Base-by-base conservation (phyloP, 2,329 filamentous ascomycete species). In the Fusarium ambrosium region DNA sequence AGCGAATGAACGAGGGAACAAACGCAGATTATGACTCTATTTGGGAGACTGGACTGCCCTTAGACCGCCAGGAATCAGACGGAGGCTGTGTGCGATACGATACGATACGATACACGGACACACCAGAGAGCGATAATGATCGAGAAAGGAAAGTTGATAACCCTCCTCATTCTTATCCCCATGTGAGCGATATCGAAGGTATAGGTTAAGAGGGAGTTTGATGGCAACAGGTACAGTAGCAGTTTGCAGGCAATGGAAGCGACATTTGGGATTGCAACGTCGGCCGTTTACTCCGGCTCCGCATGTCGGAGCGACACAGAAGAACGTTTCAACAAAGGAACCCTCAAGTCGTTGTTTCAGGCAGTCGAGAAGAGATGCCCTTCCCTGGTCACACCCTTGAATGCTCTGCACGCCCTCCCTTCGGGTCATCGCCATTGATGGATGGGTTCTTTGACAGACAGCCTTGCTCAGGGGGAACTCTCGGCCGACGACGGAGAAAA, bases 191-290 rank as follows among this genome's bases (percentile, higher is more conserved):
- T 18, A 48, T 5, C n/a, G 5, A 43, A 51, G 67, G 67, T 43
- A 53, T 45, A 59, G 63, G 22, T 66, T 66, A 59, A 56, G 24
- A 51, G 14, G 34, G n/a, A 18, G 22, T 16, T 36, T n/a, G 20
- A 34, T 45, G 37, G 55, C 16, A 36, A 34, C 32, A 29, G 27
- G 27, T 29, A 37, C 39, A 18, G 22, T n/a, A 61, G 24, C 24
- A 20, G 32, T 37, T 45, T 43, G 34, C 32, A 8, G 20, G 55
- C 62, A 27, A 32, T 14, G 6, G 18, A 70, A 62, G 67, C 62
- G 56, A 71, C 51, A 66, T 56, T 60, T 34, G 32, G 65, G 43
- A 29, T 39, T 48, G 51, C 37, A 71, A 70, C 69, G 64, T 62
- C 18, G 60, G 61, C 32, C 34, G 10, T 10, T 56, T 18, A 39